Percentiles rank a stretch among this genome's conserved stretches.
Conservation (phyloP, 441 rosid species). For the Erodium texanum region DNA sequence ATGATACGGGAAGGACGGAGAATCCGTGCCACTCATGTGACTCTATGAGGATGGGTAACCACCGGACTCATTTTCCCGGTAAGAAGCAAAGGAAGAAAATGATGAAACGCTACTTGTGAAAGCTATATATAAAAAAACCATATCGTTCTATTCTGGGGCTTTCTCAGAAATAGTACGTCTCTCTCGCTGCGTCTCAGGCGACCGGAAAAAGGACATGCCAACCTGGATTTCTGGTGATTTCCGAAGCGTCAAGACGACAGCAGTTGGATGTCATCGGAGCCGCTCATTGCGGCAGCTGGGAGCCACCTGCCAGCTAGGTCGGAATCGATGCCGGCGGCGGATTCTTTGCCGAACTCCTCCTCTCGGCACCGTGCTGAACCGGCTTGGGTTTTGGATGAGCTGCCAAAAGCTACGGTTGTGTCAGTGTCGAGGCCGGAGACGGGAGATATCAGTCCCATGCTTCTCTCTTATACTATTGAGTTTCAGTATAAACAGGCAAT, state of each 20-base stretch:
- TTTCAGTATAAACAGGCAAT: slow-evolving; percentile 79
- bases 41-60: background rate
- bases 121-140: background rate
- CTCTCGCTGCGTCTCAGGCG: background rate
- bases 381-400: slow-evolving; percentile 72
- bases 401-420: slow-evolving; percentile 68
- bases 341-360: slow-evolving; percentile 28
- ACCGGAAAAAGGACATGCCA: slow-evolving; percentile 5
- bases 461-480: slow-evolving; percentile 77
- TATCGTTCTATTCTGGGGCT: background rate
- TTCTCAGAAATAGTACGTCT: background rate
- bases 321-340: background rate
- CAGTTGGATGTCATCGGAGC: too few species aligned
- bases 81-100: background rate
- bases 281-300: too few species aligned
- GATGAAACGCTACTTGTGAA: background rate
- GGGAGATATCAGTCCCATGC: slow-evolving; percentile 80
- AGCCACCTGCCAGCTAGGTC: background rate
- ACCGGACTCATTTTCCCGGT: background rate
- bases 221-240: too few species aligned
- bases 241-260: too few species aligned
- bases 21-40: background rate
- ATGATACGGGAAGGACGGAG: too few species aligned
- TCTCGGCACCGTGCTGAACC: slow-evolving; percentile 37
- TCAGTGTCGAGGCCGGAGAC: slow-evolving; percentile 89